Evolutionary conservation across 2,329 filamentous ascomycete genomes (phyloP), one percentile per base, ranked within the genome.

Genomic region (Magnaporthales sp.): DNA sequence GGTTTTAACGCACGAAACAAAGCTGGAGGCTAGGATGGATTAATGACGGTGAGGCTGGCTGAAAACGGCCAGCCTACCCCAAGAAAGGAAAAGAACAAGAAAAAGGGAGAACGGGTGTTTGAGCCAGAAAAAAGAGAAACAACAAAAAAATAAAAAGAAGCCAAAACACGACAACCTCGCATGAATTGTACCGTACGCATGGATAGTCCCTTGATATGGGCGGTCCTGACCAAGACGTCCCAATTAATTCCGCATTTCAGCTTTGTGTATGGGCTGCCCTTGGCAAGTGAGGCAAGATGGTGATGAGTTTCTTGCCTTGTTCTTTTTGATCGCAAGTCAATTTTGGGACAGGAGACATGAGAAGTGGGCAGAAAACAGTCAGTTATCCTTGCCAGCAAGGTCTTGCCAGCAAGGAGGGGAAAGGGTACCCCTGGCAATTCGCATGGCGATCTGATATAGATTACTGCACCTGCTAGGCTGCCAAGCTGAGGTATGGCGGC

Each of bases 381-480:
- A 46, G 38, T 46, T 19, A 46, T 46, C 15, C 38, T 5, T 46
- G 38, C n/a, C 38, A 46, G 38, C 38, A 46, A 46, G 38, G 38
- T n/a, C n/a, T n/a, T n/a, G n/a, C n/a, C n/a, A n/a, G n/a, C n/a
- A n/a, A n/a, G n/a, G 38, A 19, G 38, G 38, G 19, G 38, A 19
- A 46, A 46, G 38, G 54, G 11, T 26, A 58, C 54, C 54, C 54
- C 54, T 58, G 54, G 24, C 54, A 22, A 26, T 58, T 26, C 54
- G 54, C 54, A 22, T 26, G 54, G 54, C 54, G 54, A 58, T 58
- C 54, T 58, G 54, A 58, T 58, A 58, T 58, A 58, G 54, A 58
- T 58, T 58, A 58, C 54, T 58, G 54, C 54, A 58, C 11, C 54
- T 11, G n/a, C 54, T 58, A 58, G 54, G 54, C 54, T 58, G 54